These are phyloP conservation scores for Ilex aquifolium DNA, from an alignment of 257 asterid species.

Conservation along the genomic window DNA sequence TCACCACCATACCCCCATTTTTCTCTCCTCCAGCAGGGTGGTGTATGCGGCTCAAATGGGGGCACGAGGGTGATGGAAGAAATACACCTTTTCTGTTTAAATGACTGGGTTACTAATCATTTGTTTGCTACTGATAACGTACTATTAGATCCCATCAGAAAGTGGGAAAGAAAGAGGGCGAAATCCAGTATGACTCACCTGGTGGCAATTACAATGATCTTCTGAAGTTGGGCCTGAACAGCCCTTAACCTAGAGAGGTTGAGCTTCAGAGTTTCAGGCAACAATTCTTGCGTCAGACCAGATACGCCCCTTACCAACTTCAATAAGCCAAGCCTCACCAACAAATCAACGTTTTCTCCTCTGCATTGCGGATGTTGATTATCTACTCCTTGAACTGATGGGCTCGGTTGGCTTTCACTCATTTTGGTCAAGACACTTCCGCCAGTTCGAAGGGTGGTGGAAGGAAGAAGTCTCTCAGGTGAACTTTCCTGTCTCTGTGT, in stretches of 20 bases:
- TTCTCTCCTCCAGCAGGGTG: no score
- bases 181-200: slow-evolving; percentile 36
- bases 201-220: slow-evolving; percentile 79
- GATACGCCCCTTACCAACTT: slow-evolving; percentile 58
- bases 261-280: slow-evolving; percentile 93
- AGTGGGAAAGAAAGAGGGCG: neutral
- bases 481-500: slow-evolving; percentile 25
- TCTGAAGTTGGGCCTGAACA: slow-evolving; percentile 79
- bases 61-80: neutral
- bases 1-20: no score
- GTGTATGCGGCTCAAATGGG: no score
- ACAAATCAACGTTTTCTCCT: slow-evolving; percentile 70
- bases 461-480: slow-evolving; percentile 43
- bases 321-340: slow-evolving; percentile 78
- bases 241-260: slow-evolving; percentile 62
- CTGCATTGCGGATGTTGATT: slow-evolving; percentile 56
- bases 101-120: neutral
- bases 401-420: slow-evolving; percentile 27
- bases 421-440: slow-evolving; percentile 48
- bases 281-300: slow-evolving; percentile 64
- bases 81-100: neutral
- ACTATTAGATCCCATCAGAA: neutral
- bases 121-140: neutral
- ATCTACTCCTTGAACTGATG: slow-evolving; percentile 34
- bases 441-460: slow-evolving; percentile 73